These are phyloP conservation scores for Neurospora crassa DNA, from an alignment of 2,329 filamentous ascomycete genomes.

Conservation along the genomic window DNA sequence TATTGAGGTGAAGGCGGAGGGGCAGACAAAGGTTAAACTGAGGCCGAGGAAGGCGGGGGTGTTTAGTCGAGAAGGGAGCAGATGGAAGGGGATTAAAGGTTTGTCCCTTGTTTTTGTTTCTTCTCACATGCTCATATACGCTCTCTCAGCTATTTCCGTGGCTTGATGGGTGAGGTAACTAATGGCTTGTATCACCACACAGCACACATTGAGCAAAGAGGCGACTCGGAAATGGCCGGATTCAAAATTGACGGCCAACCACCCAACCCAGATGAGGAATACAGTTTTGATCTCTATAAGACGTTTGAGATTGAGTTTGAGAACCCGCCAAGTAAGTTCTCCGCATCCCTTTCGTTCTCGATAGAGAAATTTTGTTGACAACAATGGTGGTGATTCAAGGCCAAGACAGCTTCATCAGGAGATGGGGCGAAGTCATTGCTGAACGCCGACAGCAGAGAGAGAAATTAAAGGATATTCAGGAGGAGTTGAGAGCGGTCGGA, in stretches of 20 bases:
- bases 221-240: conserved; percentile 16
- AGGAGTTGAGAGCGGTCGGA: conserved; percentile 16
- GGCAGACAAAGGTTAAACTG: conserved; percentile 20
- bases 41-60: conserved; percentile 19
- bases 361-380: neutral
- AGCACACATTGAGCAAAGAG: conserved; percentile 16
- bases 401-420: conserved; percentile 20
- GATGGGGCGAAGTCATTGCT: conserved; percentile 22
- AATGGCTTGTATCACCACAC: neutral
- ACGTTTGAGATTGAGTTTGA: conserved; percentile 24
- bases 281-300: conserved; percentile 20
- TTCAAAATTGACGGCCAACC: conserved; percentile 19
- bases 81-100: conserved; percentile 21
- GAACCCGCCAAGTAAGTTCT: conserved; percentile 19
- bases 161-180: neutral
- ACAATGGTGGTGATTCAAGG: conserved; percentile 7
- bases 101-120: neutral
- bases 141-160: too few species aligned
- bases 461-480: conserved; percentile 17
- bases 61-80: conserved; percentile 14
- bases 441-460: conserved; percentile 17
- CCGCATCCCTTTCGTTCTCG: neutral
- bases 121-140: too few species aligned
- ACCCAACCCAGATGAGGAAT: conserved; percentile 17
- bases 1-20: conserved; percentile 18